A percentile compares a stretch with the other conserved stretches of the same genome.
These are phyloP conservation scores for Nasturtium officinale DNA, from an alignment of 345 rosid genomes.

Conservation along the genomic window DNA sequence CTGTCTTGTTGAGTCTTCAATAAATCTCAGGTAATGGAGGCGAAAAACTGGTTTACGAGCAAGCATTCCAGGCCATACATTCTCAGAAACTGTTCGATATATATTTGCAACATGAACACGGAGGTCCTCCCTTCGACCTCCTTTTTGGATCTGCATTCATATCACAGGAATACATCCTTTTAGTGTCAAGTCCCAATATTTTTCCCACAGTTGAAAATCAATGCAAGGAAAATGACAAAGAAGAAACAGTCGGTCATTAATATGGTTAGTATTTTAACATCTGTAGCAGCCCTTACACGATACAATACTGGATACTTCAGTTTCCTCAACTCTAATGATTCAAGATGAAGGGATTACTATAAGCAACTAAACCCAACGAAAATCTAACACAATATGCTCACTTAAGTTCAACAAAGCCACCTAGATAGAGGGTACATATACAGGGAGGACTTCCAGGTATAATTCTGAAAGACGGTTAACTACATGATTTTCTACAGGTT, in stretches of 20 bases:
- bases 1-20: constrained; percentile 81
- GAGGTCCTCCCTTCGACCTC: constrained; percentile 91
- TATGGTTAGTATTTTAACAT: constrained; percentile 10
- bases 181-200: constrained; percentile 19
- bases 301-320: background rate
- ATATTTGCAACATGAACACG: constrained; percentile 85
- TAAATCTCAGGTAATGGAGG: constrained; percentile 88
- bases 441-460: constrained; percentile 22
- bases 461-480: constrained; percentile 7
- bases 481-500: constrained; percentile 26
- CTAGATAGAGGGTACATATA: constrained; percentile 28
- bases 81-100: constrained; percentile 88
- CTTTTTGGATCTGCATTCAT: constrained; percentile 74
- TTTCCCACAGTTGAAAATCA: constrained; percentile 12
- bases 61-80: constrained; percentile 96
- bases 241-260: constrained; percentile 8
- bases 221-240: constrained; percentile 21
- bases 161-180: constrained; percentile 25
- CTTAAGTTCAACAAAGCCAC: constrained; percentile 22
- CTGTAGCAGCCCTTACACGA: constrained; percentile 15
- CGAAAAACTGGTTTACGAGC: constrained; percentile 81
- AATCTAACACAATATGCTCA: constrained; percentile 23
- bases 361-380: constrained; percentile 14
- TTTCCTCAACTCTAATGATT: constrained; percentile 25
- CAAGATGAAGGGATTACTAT: constrained; percentile 17